phyloP scores from a whole-genome alignment of 164 flowering plant species.

The Umbilicus rupestris region DNA sequence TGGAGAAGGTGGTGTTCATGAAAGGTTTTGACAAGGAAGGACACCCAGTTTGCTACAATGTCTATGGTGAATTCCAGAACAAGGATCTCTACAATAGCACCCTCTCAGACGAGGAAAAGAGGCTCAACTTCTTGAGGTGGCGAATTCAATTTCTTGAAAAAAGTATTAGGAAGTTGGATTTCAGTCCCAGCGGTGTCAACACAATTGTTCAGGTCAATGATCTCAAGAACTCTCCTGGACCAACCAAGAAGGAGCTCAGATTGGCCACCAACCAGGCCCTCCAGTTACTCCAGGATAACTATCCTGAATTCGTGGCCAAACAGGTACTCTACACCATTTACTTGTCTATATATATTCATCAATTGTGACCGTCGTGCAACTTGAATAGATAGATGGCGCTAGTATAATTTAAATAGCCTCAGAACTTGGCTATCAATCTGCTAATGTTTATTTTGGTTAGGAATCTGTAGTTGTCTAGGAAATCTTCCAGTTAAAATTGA shows the following conservation, averaged over 20 bases:
- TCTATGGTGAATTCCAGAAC: conserved; percentile 65
- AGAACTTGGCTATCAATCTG: not conserved
- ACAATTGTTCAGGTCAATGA: conserved; percentile 80
- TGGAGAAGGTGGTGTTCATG: conserved; percentile 71
- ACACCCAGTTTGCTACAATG: conserved; percentile 87
- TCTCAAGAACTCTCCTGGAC: conserved; percentile 71
- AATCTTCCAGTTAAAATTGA: too few relatives aligned
- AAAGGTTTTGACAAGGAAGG: conserved; percentile 68
- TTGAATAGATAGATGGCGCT: not conserved
- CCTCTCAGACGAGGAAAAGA: conserved; percentile 68
- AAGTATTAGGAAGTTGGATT: conserved; percentile 68
- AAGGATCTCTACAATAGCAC: conserved; percentile 63
- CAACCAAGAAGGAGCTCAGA: conserved; percentile 46
- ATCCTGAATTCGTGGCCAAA: conserved; percentile 91
- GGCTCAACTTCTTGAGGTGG: conserved; percentile 57
- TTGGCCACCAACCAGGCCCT: conserved; percentile 62
- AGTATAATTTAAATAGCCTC: not conserved
- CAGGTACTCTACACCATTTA: conserved; percentile 39
- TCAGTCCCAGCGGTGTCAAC: conserved; percentile 51
- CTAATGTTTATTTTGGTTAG: too few relatives aligned
- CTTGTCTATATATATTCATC: not conserved
- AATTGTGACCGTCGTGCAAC: not conserved
- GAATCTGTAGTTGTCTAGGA: too few relatives aligned
- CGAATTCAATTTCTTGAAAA: conserved; percentile 81
- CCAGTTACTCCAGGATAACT: conserved; percentile 69